A percentile compares a stretch with the other conserved stretches of the same genome.
Conservation (phyloP, 805 yeast species). For the Grigorovia transvaalensis region DNA sequence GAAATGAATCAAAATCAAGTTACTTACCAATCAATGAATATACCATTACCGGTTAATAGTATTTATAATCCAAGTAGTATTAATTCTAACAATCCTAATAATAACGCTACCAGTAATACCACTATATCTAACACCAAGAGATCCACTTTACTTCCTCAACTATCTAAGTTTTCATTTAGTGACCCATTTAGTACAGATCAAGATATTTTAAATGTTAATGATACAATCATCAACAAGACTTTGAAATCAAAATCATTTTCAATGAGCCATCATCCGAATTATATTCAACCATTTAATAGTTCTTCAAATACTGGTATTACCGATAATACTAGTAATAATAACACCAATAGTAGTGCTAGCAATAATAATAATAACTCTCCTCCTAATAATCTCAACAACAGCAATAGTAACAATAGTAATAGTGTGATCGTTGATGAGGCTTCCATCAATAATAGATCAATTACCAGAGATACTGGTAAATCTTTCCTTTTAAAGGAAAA, state of each 20-base stretch:
- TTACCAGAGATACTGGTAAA: constrained; percentile 31
- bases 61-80: constrained; percentile 1
- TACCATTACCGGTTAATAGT: not conserved
- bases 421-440: not conserved
- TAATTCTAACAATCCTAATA: constrained; percentile 3
- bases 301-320: not conserved
- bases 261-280: constrained; percentile 1
- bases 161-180: constrained; percentile 61
- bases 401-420: not conserved
- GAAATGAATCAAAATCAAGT: constrained; percentile 25
- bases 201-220: not conserved
- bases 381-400: not conserved
- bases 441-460: constrained; percentile 4
- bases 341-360: not conserved
- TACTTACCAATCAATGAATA: constrained; percentile 6
- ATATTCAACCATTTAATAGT: not conserved
- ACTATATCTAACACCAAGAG: not conserved
- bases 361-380: not conserved
- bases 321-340: not conserved
- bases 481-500: constrained; percentile 34
- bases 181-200: constrained; percentile 44
- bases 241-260: constrained; percentile 2
- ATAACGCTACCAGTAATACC: not conserved
- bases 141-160: constrained; percentile 43
- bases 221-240: not conserved